phyloP scores from a whole-genome alignment of 2,329 filamentous ascomycete species.

The Ophioceras dolichostomum region DNA sequence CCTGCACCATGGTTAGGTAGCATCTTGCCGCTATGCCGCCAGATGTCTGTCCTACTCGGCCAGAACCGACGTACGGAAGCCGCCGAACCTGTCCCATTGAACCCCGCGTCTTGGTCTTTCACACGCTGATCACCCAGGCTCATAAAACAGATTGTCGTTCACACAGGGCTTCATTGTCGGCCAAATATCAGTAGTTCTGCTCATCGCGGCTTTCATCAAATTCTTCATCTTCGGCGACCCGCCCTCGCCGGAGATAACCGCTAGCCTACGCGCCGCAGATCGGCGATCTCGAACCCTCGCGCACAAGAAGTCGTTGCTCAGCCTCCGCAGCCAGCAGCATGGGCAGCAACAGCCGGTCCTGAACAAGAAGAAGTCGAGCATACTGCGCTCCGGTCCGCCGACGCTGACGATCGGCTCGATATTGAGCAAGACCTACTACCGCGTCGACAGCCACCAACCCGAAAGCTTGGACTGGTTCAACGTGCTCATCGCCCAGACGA shows the following conservation, averaged over 20 bases:
- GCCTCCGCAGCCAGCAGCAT: conserved; percentile 28
- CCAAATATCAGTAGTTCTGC: conserved; percentile 80
- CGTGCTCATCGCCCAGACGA: conserved; percentile 89
- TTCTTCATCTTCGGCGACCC: conserved; percentile 99
- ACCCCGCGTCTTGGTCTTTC: neutral
- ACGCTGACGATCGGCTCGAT: conserved; percentile 86
- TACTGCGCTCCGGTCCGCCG: conserved; percentile 55
- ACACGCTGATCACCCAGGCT: conserved; percentile 1
- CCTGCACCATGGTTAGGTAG: too few species aligned
- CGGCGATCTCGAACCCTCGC: conserved; percentile 61
- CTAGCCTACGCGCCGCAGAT: conserved; percentile 62
- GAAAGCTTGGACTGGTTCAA: conserved; percentile 99
- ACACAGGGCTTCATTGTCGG: conserved; percentile 88
- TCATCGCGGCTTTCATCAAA: conserved; percentile 93
- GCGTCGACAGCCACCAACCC: conserved; percentile 87
- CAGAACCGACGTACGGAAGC: conserved; percentile 32
- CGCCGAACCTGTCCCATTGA: neutral
- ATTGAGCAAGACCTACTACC: conserved; percentile 94
- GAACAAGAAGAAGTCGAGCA: conserved; percentile 56
- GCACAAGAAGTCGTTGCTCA: conserved; percentile 63
- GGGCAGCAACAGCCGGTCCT: conserved; percentile 23
- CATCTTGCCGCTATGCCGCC: conserved; percentile 22
- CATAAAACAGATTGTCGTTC: conserved; percentile 80
- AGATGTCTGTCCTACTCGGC: conserved; percentile 26
- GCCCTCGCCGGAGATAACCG: conserved; percentile 69